Base-by-base conservation (phyloP, 352 stramenopile species). In the Phytophthora sp. region DNA sequence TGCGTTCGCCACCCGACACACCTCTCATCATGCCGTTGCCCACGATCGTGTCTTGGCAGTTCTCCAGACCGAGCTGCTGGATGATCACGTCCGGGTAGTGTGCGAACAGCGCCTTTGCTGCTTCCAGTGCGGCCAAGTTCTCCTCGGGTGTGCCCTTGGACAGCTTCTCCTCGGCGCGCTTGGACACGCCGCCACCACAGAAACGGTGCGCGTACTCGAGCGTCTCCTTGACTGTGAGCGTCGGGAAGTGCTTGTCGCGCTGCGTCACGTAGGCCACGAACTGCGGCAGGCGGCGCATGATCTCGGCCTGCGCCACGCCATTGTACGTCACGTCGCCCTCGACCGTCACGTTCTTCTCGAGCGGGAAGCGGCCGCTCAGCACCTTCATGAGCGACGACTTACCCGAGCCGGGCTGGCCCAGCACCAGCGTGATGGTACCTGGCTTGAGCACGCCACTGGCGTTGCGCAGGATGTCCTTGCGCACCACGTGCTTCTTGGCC, bases 241-340 rank as follows among this genome's bases (percentile, higher is more conserved):
- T 67, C 0, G 63, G 63, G 97, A 97, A 98, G 85, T 50, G 93
- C 96, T 74, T 98, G 74, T 98, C 91, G n/a, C 76, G 68, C 54
- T 84, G 77, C 2, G 58, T 76, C 30, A 84, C 74, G 55, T 86
- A 83, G 1, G 74, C 63, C 38, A 74, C 57, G 31, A 80, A 76
- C 63, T 81, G 72, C 36, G 76, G 69, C 36, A 84, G 50, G 18
- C 69, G 69, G 20, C 69, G 57, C 26, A 52, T 59, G 18, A 87
- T 41, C 11, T 71, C 62, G 15, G 24, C 35, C 50, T 76, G 71
- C 16, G 53, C 23, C 24, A 68, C 59, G 50, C 74, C 76, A 42
- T 84, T 88, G 79, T 82, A 88, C 41, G 74, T 78, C 36, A 84
- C 59, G 0, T 77, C 66, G 16, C 76, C 76, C 1, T 77, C 65